phyloP scores from a whole-genome alignment of 2,329 filamentous ascomycete species.

The Penicillium sp. region DNA sequence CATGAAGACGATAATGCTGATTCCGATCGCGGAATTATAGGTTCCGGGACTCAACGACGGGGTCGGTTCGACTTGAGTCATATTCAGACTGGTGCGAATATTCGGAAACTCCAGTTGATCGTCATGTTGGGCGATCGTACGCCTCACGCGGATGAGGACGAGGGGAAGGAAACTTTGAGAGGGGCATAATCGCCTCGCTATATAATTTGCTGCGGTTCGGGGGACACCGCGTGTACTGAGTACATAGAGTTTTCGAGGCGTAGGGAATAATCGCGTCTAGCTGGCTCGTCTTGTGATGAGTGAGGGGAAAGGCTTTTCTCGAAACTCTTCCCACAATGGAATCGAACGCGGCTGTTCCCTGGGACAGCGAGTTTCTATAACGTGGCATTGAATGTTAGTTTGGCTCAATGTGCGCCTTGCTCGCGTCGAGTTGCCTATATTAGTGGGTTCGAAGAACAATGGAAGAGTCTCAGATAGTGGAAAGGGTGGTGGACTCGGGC shows the following conservation, averaged over 20 bases:
- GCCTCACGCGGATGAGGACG: background rate
- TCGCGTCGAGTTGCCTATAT: background rate
- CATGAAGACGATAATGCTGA: slow-evolving; percentile 13
- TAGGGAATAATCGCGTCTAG: background rate
- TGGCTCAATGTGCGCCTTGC: background rate
- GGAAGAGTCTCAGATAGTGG: background rate
- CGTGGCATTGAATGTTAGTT: background rate
- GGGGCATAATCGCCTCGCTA: background rate
- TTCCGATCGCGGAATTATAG: background rate
- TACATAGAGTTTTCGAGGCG: background rate
- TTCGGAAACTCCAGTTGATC: background rate
- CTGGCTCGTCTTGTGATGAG: background rate
- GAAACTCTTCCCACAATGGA: background rate
- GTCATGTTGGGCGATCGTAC: background rate
- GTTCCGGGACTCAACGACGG: background rate
- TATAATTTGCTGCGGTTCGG: background rate
- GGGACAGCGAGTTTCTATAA: background rate
- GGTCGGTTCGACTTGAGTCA: background rate
- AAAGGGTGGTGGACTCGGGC: background rate
- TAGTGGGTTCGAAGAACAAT: background rate
- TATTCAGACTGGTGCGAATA: background rate
- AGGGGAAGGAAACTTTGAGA: background rate
- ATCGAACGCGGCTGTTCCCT: background rate
- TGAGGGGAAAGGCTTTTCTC: background rate
- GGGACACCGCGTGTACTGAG: background rate